phyloP scores from a whole-genome alignment of 192 early-diverging fungal species.

The Coemansia sp. region DNA sequence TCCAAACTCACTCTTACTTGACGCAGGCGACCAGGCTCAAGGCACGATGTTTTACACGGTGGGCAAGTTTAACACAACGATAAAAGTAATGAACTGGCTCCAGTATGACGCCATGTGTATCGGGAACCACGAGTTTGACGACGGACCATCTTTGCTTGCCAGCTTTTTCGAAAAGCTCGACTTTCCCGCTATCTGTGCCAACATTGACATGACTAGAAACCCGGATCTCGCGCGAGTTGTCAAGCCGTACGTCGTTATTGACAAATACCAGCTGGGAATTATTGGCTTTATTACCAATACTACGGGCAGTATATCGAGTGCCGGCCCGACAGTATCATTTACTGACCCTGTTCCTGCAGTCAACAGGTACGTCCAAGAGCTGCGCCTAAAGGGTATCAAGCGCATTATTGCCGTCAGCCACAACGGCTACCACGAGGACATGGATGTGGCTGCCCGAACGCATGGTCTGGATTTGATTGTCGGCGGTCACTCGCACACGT shows the following conservation, averaged over 20 bases:
- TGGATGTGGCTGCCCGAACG: constrained; percentile 63
- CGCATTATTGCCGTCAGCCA: constrained; percentile 71
- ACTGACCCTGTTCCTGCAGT: constrained; percentile 62
- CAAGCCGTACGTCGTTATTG: constrained; percentile 70
- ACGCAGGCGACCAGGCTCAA: constrained; percentile 68
- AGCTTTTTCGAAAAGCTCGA: constrained; percentile 60
- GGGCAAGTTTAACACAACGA: constrained; percentile 46
- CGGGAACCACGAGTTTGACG: constrained; percentile 78
- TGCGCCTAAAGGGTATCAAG: constrained; percentile 63
- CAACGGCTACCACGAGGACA: constrained; percentile 75
- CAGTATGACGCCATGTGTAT: constrained; percentile 64
- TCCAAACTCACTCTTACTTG: constrained; percentile 63
- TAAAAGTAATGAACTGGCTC: constrained; percentile 66
- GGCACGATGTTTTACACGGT: constrained; percentile 74
- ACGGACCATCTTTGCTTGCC: constrained; percentile 59
- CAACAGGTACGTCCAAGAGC: constrained; percentile 65
- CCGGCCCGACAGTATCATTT: constrained; percentile 59
- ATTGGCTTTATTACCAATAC: constrained; percentile 70
- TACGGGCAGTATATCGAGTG: constrained; percentile 60
- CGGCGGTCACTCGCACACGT: constrained; percentile 76
- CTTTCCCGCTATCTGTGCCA: constrained; percentile 68
- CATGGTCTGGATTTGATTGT: constrained; percentile 66
- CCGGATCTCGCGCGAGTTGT: constrained; percentile 54
- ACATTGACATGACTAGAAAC: constrained; percentile 62
- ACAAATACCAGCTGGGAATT: constrained; percentile 65